These are phyloP conservation scores for Diplodia corticola DNA, from an alignment of 2,329 filamentous ascomycete genomes.

Conservation along the genomic window DNA sequence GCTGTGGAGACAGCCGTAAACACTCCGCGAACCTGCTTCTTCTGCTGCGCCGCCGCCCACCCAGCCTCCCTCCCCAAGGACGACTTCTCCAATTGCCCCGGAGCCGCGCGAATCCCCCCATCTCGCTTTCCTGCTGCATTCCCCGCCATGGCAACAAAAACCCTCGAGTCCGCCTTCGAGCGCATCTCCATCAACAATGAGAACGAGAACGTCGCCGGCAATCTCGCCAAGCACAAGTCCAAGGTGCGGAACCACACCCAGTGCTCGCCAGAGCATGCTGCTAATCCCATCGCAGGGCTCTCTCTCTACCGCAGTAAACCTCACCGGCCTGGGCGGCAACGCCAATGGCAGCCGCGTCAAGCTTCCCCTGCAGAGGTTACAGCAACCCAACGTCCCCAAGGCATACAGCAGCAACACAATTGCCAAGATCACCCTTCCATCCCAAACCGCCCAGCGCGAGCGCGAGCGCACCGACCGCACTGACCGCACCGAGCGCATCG, in stretches of 20 bases:
- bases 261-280: neutral
- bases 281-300: constrained; percentile 42
- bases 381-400: constrained; percentile 68
- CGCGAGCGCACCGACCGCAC: too few relatives aligned
- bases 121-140: neutral
- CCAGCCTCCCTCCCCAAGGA: constrained; percentile 17
- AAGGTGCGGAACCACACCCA: constrained; percentile 60
- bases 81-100: constrained; percentile 18
- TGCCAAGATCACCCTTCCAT: constrained; percentile 66
- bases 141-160: constrained; percentile 66
- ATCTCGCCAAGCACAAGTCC: constrained; percentile 63
- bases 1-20: constrained; percentile 22
- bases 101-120: neutral
- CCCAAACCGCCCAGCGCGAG: constrained; percentile 61
- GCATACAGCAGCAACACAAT: constrained; percentile 40
- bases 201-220: constrained; percentile 62
- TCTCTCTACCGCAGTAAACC: constrained; percentile 48
- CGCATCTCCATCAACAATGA: constrained; percentile 87
- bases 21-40: constrained; percentile 11
- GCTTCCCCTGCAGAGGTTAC: constrained; percentile 74
- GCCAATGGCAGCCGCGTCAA: constrained; percentile 65
- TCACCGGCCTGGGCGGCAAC: constrained; percentile 50
- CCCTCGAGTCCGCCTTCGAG: constrained; percentile 85
- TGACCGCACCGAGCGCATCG: constrained; percentile 22
- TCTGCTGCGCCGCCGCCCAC: neutral